A percentile compares a stretch with the other conserved stretches of the same genome.
Evolutionary conservation across 2,329 filamentous ascomycete species (phyloP).

Genomic region (Aspergillus ruber): DNA sequence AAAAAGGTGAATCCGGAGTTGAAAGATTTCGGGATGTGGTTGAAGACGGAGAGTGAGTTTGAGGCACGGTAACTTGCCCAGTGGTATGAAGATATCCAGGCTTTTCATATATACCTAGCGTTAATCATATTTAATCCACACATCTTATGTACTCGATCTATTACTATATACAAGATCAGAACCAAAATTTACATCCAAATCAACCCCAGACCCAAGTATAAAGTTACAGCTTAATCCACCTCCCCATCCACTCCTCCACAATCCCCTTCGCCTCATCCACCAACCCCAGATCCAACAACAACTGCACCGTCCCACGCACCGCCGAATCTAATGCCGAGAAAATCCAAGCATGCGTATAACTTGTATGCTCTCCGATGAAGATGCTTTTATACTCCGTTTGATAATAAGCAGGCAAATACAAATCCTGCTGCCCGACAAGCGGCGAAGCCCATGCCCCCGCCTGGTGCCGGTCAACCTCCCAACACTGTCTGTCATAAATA

Average conservation of each 20-base stretch:
- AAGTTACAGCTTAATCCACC: constrained; percentile 49
- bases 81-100: no score
- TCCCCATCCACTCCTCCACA: constrained; percentile 61
- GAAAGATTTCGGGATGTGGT: constrained; percentile 44
- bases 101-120: no score
- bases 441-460: constrained; percentile 59
- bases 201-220: no score
- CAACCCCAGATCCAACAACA: constrained; percentile 56
- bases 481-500: constrained; percentile 59
- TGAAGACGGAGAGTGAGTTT: constrained; percentile 43
- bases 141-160: no score
- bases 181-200: no score
- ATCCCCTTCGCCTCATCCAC: constrained; percentile 64
- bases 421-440: constrained; percentile 57
- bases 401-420: constrained; percentile 68
- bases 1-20: constrained; percentile 40
- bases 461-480: constrained; percentile 56
- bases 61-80: not conserved
- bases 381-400: constrained; percentile 64
- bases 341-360: constrained; percentile 58
- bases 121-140: no score
- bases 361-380: constrained; percentile 63
- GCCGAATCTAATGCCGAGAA: constrained; percentile 59
- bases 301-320: constrained; percentile 58
- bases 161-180: no score